Percentiles rank a stretch among this genome's conserved stretches.
Conservation (phyloP, 1,284 basidiomycete species). For the Neotropicomus parvogracilis region DNA sequence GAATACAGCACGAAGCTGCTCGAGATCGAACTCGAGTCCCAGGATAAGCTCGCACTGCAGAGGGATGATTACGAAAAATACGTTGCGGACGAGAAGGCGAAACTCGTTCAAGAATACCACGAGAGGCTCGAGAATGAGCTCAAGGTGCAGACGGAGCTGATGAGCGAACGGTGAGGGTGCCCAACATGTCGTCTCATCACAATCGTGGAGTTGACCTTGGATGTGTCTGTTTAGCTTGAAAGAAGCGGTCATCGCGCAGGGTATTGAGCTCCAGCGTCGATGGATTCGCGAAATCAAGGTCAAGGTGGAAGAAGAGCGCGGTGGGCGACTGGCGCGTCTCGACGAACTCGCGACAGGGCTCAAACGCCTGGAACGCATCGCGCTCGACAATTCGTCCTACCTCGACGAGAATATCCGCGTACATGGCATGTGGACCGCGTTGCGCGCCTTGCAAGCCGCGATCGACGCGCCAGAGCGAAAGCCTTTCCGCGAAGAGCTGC, state of each 20-base stretch:
- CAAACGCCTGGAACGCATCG: conserved; percentile 87
- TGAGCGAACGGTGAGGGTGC: conserved; percentile 79
- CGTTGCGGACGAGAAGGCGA: conserved; percentile 77
- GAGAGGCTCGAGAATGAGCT: conserved; percentile 87
- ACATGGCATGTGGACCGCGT: conserved; percentile 76
- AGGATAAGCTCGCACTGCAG: conserved; percentile 81
- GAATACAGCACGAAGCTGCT: conserved; percentile 85
- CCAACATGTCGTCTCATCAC: not conserved
- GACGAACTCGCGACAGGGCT: conserved; percentile 89
- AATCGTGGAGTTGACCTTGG: not conserved
- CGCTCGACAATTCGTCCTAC: conserved; percentile 85
- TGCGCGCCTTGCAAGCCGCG: conserved; percentile 61
- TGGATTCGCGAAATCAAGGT: conserved; percentile 97
- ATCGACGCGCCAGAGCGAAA: conserved; percentile 60
- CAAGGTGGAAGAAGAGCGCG: conserved; percentile 94
- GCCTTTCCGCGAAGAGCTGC: conserved; percentile 88
- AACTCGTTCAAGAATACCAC: conserved; percentile 77
- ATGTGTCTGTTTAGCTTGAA: conserved; percentile 57
- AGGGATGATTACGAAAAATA: conserved; percentile 84
- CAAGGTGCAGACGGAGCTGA: conserved; percentile 85
- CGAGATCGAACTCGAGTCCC: conserved; percentile 78
- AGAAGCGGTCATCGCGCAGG: conserved; percentile 94
- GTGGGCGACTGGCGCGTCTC: conserved; percentile 91
- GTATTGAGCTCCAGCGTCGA: conserved; percentile 93
- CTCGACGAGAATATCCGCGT: conserved; percentile 88